Evolutionary conservation across 129 eudicot genomes (phyloP), one percentile per base, ranked within the genome.

Genomic region (Arctium lappa): DNA sequence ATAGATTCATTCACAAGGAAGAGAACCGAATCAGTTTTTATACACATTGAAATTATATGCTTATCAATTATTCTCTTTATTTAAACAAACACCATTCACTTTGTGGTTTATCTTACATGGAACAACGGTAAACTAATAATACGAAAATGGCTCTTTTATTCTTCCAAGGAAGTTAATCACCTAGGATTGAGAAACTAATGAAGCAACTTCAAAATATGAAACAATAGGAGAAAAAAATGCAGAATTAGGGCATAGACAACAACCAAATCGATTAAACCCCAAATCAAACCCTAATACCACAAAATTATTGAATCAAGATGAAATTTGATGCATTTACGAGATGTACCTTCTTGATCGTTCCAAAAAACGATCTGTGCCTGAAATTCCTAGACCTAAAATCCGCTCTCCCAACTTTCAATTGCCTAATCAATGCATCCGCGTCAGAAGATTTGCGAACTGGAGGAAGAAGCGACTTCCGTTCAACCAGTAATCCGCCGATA

Each of bases 271-370:
- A 22, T 22, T 22, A 22, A 22, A 22, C 27, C 27, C 27, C 27
- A 0, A 22, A 22, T 0, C 27, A 22, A 22, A 22, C 27, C 27
- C 27, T 22, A 22, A 22, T 22, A 22, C 27, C 27, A 22, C 27
- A 22, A 22, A 22, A 22, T 22, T 22, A 22, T 22, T 22, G 27
- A 74, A 82, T 30, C 53, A 13, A 56, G 34, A 77, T 38, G 32
- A 30, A 30, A 3, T 37, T 56, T 7, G 66, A 22, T 22, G 27
- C 27, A 22, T 22, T 22, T 22, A 22, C 1, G 29, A 1, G 27
- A 37, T 73, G n/a, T 73, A 94, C 98, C 99, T 95, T 95, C 80
- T 89, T 91, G 75, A 95, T 84, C 0, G 95, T 79, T 62, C 86
- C 91, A 4, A 93, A 32, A 83, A 93, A 11, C 11, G 95, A 91